These are phyloP conservation scores for Kluyveromyces marxianus DNA, from an alignment of 1,139 yeast genomes.

Conservation along the genomic window DNA sequence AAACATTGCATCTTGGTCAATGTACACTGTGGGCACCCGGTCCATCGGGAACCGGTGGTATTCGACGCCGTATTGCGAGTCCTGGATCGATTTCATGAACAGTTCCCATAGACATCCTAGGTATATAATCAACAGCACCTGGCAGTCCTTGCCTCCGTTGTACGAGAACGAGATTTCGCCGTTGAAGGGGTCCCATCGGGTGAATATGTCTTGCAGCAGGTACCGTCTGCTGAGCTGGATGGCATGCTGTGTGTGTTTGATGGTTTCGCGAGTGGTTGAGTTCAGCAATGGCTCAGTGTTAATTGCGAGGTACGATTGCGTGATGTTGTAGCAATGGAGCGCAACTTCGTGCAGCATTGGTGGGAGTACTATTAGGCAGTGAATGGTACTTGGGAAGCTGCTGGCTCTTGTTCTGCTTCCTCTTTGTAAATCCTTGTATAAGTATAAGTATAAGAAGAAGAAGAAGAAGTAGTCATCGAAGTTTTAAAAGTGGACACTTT, in stretches of 20 bases:
- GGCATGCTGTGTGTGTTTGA: constrained; percentile 26
- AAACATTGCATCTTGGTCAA: constrained; percentile 26
- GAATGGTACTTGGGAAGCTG: too few species aligned
- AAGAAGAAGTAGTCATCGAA: too few species aligned
- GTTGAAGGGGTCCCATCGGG: constrained; percentile 26
- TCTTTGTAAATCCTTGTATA: too few species aligned
- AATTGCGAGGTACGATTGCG: constrained; percentile 20
- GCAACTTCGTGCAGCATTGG: constrained; percentile 17
- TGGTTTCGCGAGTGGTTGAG: constrained; percentile 11
- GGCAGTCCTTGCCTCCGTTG: constrained; percentile 34
- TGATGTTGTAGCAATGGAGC: constrained; percentile 23
- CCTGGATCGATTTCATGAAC: constrained; percentile 12
- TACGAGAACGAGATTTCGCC: constrained; percentile 30
- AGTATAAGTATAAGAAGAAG: too few species aligned
- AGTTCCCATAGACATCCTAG: constrained; percentile 29
- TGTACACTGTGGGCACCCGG: constrained; percentile 26
- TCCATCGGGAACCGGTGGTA: constrained; percentile 23
- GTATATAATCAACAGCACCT: constrained; percentile 27
- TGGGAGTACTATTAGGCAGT: too few species aligned
- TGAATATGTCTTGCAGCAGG: constrained; percentile 23
- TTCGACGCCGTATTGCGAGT: constrained; percentile 17
- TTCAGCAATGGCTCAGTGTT: constrained; percentile 3
- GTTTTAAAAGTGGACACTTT: too few species aligned
- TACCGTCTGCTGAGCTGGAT: constrained; percentile 19
- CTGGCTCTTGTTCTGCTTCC: too few species aligned